A percentile compares a stretch with the other conserved stretches of the same genome.
Conservation (phyloP, 2,329 filamentous ascomycete genomes). For the Bipolaris zeicola region DNA sequence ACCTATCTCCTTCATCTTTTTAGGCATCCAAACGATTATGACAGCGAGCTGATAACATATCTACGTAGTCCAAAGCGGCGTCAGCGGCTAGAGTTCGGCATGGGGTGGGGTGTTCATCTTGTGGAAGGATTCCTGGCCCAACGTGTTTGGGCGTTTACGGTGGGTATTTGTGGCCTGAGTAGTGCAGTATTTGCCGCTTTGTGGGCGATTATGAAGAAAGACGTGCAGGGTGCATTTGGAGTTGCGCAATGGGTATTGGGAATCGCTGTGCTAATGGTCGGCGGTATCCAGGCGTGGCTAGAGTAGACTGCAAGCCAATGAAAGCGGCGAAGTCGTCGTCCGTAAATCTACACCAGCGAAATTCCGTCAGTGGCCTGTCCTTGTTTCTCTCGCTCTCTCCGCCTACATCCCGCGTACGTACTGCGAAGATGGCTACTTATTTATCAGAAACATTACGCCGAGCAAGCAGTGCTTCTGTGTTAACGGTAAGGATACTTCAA, state of each 20-base stretch:
- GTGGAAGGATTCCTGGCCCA: slow-evolving; percentile 48
- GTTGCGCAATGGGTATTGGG: slow-evolving; percentile 47
- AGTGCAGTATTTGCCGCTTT: slow-evolving; percentile 44
- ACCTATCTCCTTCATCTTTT: slow-evolving; percentile 49
- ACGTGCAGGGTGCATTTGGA: slow-evolving; percentile 50
- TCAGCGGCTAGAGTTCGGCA: slow-evolving; percentile 40
- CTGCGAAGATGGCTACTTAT: neutral
- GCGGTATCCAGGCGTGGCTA: slow-evolving; percentile 43
- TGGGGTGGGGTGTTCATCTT: slow-evolving; percentile 49
- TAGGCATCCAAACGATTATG: slow-evolving; percentile 49
- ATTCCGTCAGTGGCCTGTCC: too few relatives aligned
- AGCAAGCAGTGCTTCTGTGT: neutral
- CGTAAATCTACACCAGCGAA: too few relatives aligned
- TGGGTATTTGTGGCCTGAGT: slow-evolving; percentile 37
- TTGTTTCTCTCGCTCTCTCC: too few relatives aligned
- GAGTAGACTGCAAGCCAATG: slow-evolving; percentile 13
- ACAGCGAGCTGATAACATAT: slow-evolving; percentile 47
- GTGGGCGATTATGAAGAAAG: slow-evolving; percentile 41
- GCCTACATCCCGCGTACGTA: too few relatives aligned
- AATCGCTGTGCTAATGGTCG: slow-evolving; percentile 39
- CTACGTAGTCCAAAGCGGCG: slow-evolving; percentile 43
- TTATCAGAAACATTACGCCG: neutral
- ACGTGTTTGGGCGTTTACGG: slow-evolving; percentile 41
- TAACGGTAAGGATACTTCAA: neutral
- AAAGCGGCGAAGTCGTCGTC: neutral